These are phyloP conservation scores for Onygenales sp. DNA, from an alignment of 2,329 filamentous ascomycete species.

Conservation along the genomic window DNA sequence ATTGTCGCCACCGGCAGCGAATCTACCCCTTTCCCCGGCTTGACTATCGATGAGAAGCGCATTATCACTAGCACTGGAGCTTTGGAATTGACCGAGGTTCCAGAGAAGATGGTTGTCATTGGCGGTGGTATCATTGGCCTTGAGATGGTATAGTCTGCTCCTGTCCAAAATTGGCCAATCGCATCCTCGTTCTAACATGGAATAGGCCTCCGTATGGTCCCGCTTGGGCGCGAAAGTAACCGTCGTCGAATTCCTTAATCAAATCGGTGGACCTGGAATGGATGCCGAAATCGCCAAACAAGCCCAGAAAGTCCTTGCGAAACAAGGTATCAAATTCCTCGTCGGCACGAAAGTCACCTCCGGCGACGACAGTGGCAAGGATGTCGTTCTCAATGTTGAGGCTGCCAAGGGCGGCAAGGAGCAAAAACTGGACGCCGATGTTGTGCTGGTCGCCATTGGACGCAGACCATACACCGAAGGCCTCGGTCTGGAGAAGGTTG, in stretches of 20 bases:
- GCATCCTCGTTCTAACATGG: conserved; percentile 2
- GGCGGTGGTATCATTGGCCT: conserved; percentile 97
- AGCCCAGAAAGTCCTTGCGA: conserved; percentile 83
- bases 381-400: conserved; percentile 75
- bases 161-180: neutral
- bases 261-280: conserved; percentile 98
- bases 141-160: conserved; percentile 62
- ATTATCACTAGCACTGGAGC: conserved; percentile 95
- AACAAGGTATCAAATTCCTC: conserved; percentile 98
- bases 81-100: conserved; percentile 78
- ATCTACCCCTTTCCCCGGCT: conserved; percentile 88
- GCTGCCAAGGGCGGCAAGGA: conserved; percentile 93
- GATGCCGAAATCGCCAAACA: conserved; percentile 86
- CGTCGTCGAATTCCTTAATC: conserved; percentile 89
- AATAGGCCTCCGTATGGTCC: conserved; percentile 80
- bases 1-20: conserved; percentile 94
- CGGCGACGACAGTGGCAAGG: conserved; percentile 70
- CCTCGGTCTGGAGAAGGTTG: conserved; percentile 83
- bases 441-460: conserved; percentile 93
- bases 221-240: conserved; percentile 89
- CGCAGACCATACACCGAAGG: conserved; percentile 89
- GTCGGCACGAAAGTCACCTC: conserved; percentile 87
- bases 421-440: conserved; percentile 84
- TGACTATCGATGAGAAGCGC: conserved; percentile 94
- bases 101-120: conserved; percentile 94